Evolutionary conservation across 1,139 yeast species (phyloP).

Genomic region (Schwanniomyces etchellsii): DNA sequence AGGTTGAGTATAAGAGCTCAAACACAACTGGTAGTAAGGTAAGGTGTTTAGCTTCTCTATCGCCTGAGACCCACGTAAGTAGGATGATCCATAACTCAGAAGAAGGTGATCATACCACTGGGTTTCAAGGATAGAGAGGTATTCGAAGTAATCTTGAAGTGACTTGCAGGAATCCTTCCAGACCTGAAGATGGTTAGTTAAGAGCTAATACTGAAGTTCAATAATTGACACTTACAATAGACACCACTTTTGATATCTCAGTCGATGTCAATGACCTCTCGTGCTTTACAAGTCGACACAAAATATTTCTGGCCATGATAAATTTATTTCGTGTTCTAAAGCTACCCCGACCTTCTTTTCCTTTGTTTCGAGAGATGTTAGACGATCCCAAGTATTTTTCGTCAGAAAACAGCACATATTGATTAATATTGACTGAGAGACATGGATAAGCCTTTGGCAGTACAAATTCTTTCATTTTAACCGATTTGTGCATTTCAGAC

Average conservation of each 20-base stretch:
- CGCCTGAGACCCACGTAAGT: neutral
- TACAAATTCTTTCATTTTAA: constrained; percentile 4
- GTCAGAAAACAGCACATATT: constrained; percentile 3
- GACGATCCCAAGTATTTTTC: constrained; percentile 3
- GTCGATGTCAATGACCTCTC: constrained; percentile 7
- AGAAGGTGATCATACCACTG: constrained; percentile 7
- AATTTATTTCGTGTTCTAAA: constrained; percentile 17
- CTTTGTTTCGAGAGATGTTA: constrained; percentile 1
- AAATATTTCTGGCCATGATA: constrained; percentile 15
- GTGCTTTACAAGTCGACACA: constrained; percentile 10
- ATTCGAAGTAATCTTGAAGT: constrained; percentile 15
- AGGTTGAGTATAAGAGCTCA: constrained; percentile 3
- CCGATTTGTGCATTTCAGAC: too few relatives aligned
- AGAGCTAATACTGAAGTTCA: neutral
- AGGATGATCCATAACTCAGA: constrained; percentile 5
- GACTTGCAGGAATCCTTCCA: constrained; percentile 13
- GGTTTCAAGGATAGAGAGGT: constrained; percentile 19
- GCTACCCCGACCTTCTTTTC: constrained; percentile 5
- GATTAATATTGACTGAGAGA: constrained; percentile 4
- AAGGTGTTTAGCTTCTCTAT: neutral
- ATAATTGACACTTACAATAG: constrained; percentile 13
- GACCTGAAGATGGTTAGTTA: constrained; percentile 9
- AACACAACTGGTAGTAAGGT: constrained; percentile 2
- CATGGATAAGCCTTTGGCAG: constrained; percentile 3
- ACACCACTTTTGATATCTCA: constrained; percentile 12